Evolutionary conservation across 495 filamentous ascomycete genomes (phyloP).

Genomic region (Talaromyces liani): DNA sequence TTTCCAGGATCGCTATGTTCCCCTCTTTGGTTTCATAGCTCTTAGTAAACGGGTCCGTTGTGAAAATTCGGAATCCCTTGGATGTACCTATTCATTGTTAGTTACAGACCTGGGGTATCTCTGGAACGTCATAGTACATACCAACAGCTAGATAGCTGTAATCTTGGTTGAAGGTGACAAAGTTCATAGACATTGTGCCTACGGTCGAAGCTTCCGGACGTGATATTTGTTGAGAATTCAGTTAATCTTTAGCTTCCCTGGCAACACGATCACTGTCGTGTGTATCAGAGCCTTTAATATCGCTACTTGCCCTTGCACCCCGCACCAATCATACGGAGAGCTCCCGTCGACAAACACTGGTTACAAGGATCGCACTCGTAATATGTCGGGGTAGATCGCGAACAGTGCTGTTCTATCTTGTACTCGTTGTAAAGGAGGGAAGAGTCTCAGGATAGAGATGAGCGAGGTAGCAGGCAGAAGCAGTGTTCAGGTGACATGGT

Average conservation of each 20-base stretch:
- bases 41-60: conserved; percentile 90
- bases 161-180: conserved; percentile 98
- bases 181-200: conserved; percentile 72
- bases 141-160: conserved; percentile 93
- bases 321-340: not conserved
- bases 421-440: not conserved
- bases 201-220: not conserved
- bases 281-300: not conserved
- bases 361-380: not conserved
- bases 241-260: not conserved
- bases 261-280: not conserved
- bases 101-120: not conserved
- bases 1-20: conserved; percentile 91
- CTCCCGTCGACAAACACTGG: not conserved
- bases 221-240: not conserved
- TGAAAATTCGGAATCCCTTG: conserved; percentile 90
- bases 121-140: conserved; percentile 30
- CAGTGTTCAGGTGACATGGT: conserved; percentile 5
- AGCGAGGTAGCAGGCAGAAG: not conserved
- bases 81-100: conserved; percentile 55
- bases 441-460: not conserved
- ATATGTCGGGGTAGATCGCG: not conserved
- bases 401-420: not conserved
- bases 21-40: conserved; percentile 88
- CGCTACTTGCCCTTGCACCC: not conserved